Conservation (phyloP, 2,329 filamentous ascomycete genomes). For the Penicillium crustosum region DNA sequence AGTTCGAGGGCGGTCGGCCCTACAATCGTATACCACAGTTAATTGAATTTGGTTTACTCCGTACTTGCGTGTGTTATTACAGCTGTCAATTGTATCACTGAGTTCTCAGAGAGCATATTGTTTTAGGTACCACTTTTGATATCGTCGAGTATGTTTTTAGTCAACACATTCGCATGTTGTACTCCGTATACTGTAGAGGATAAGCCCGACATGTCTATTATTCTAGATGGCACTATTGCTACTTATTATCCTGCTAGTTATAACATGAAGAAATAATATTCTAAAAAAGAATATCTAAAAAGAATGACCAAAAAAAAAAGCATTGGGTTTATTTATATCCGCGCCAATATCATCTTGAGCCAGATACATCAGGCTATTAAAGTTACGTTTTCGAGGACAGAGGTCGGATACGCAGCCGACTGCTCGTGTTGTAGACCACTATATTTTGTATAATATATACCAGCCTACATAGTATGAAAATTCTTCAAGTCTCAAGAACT, state of each 20-base stretch:
- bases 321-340: too few species aligned
- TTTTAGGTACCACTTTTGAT: background rate
- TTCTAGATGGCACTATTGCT: background rate
- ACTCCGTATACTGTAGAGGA: background rate
- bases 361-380: background rate
- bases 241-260: background rate
- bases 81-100: background rate
- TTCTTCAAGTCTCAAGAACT: background rate
- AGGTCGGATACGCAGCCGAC: background rate
- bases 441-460: background rate
- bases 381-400: background rate
- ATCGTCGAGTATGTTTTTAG: background rate
- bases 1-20: conserved; percentile 14
- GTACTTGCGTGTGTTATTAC: background rate
- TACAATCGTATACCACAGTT: background rate
- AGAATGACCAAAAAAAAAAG: too few species aligned
- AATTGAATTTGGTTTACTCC: background rate
- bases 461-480: background rate
- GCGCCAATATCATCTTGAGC: background rate
- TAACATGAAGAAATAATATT: background rate
- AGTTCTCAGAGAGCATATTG: background rate
- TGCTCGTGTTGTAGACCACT: background rate
- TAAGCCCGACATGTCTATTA: background rate
- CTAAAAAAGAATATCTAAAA: too few species aligned
- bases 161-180: background rate